phyloP scores from a whole-genome alignment of 768 basidiomycete genomes.

The Suillus alpinus region DNA sequence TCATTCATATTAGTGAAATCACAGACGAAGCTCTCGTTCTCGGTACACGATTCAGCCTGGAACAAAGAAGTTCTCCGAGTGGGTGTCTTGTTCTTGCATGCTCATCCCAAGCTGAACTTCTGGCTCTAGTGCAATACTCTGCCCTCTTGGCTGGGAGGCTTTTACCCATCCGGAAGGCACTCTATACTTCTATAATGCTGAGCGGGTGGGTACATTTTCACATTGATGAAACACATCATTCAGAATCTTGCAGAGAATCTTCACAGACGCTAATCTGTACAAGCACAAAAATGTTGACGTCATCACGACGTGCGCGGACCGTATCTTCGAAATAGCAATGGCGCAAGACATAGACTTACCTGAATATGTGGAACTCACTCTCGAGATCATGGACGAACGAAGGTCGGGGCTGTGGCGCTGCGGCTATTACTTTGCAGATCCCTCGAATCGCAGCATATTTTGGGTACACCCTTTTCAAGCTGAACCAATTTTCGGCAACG shows the following conservation, averaged over 20 bases:
- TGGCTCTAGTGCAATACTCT: not conserved
- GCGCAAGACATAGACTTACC: not conserved
- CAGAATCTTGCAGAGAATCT: constrained; percentile 34
- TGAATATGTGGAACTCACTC: not conserved
- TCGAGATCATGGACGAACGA: constrained; percentile 6
- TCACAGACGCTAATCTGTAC: constrained; percentile 29
- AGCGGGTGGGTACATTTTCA: constrained; percentile 31
- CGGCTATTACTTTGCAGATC: constrained; percentile 48
- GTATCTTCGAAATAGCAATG: not conserved
- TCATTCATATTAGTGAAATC: not conserved
- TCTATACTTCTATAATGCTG: constrained; percentile 45
- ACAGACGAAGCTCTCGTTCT: constrained; percentile 2
- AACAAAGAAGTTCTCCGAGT: constrained; percentile 4
- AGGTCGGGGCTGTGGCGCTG: constrained; percentile 1
- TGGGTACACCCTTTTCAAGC: constrained; percentile 43
- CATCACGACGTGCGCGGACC: constrained; percentile 2
- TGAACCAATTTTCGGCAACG: constrained; percentile 28
- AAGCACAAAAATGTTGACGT: constrained; percentile 8
- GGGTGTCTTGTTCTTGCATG: not conserved
- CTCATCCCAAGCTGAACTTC: not conserved
- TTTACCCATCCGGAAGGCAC: constrained; percentile 52
- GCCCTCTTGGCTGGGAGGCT: constrained; percentile 36
- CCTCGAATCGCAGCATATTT: constrained; percentile 39
- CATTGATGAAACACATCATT: not conserved
- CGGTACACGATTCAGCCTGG: not conserved